These are phyloP conservation scores for Mycena rebaudengoi DNA, from an alignment of 768 basidiomycete genomes.

Conservation along the genomic window DNA sequence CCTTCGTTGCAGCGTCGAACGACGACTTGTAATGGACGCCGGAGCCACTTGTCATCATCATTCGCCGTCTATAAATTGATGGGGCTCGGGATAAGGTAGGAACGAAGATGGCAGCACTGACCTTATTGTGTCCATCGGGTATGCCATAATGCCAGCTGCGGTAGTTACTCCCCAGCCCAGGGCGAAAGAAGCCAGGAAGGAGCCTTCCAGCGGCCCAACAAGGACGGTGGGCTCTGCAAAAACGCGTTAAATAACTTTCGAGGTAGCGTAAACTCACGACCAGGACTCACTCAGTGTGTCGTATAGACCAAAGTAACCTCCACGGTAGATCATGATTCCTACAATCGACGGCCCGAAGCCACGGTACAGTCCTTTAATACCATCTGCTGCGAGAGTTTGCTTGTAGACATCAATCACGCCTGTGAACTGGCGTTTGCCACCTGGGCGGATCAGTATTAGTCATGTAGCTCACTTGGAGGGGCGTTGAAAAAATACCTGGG, in stretches of 20 bases:
- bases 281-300: constrained; percentile 67
- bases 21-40: constrained; percentile 83
- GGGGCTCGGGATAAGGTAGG: constrained; percentile 30
- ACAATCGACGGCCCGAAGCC: constrained; percentile 88
- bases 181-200: constrained; percentile 82
- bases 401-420: constrained; percentile 85
- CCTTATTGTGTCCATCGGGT: constrained; percentile 76
- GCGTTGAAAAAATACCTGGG: no score
- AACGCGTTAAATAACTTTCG: constrained; percentile 35
- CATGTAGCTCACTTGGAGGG: no score
- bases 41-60: constrained; percentile 93
- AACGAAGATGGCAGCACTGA: constrained; percentile 30
- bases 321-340: constrained; percentile 89
- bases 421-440: constrained; percentile 81
- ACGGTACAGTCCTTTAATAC: constrained; percentile 87
- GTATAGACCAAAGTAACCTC: constrained; percentile 85
- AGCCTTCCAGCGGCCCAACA: constrained; percentile 79
- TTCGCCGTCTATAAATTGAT: constrained; percentile 74
- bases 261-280: no score
- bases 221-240: constrained; percentile 81
- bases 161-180: constrained; percentile 90
- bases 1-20: constrained; percentile 73
- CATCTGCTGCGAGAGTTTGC: constrained; percentile 84
- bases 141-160: constrained; percentile 82
- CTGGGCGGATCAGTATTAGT: constrained; percentile 76